These are phyloP conservation scores for Asterophora parasitica DNA, from an alignment of 768 basidiomycete species.

Conservation along the genomic window DNA sequence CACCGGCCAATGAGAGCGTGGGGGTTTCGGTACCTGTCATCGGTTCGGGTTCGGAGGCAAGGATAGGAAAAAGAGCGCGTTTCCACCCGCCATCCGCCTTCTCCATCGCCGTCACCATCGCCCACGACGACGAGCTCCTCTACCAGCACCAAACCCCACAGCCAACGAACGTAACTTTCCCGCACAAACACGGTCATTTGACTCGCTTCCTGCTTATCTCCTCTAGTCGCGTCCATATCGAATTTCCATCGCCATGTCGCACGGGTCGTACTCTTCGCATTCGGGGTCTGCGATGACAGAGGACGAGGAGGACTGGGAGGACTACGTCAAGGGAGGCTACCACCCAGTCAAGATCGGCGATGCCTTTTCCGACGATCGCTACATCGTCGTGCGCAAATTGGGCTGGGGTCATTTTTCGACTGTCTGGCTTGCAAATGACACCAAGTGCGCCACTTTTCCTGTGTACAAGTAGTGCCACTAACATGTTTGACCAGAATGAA, in stretches of 20 bases:
- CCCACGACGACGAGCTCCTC: not conserved
- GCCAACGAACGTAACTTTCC: not conserved
- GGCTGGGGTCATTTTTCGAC: conserved; percentile 96
- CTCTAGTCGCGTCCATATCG: not conserved
- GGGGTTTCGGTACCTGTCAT: too few relatives aligned
- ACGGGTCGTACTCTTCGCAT: conserved; percentile 70
- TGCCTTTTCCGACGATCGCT: conserved; percentile 80
- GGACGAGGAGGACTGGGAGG: conserved; percentile 93
- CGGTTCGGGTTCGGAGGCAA: too few relatives aligned
- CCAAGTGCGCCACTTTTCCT: conserved; percentile 50
- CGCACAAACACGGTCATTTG: not conserved
- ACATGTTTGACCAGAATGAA: conserved; percentile 57
- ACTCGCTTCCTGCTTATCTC: conserved; percentile 1
- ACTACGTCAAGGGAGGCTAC: conserved; percentile 76
- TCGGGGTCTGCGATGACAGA: conserved; percentile 80
- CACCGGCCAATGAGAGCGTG: too few relatives aligned
- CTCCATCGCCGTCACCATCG: not conserved
- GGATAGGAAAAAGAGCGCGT: too few relatives aligned
- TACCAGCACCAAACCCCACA: not conserved
- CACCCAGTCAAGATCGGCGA: conserved; percentile 96
- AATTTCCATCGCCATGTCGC: conserved; percentile 43
- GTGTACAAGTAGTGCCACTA: conserved; percentile 2
- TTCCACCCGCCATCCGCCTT: too few relatives aligned
- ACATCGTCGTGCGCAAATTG: conserved; percentile 88
- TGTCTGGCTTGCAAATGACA: conserved; percentile 84